Evolutionary conservation across 768 basidiomycete genomes (phyloP).

Genomic region (Agaricus blazei): DNA sequence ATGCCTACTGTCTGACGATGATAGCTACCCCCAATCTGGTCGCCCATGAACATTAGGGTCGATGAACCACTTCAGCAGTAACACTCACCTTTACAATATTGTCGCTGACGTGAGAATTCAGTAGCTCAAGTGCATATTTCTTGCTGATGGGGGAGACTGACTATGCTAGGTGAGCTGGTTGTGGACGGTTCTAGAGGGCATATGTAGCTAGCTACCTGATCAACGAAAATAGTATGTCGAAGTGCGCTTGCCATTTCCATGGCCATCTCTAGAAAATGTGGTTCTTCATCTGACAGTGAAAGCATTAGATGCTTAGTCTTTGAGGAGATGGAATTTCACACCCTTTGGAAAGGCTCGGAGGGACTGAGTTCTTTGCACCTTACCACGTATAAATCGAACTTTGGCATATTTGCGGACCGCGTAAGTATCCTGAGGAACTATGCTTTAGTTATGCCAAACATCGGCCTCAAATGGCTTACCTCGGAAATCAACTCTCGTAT

Average conservation of each 20-base stretch:
- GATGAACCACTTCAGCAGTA: not conserved
- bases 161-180: slow-evolving; percentile 8
- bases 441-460: not conserved
- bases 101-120: slow-evolving; percentile 86
- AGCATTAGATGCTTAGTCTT: not conserved
- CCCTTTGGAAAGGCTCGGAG: slow-evolving; percentile 68
- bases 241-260: slow-evolving; percentile 58
- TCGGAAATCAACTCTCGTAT: slow-evolving; percentile 69
- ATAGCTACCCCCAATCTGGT: slow-evolving; percentile 72
- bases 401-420: slow-evolving; percentile 67
- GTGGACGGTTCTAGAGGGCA: not conserved
- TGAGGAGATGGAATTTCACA: slow-evolving; percentile 16
- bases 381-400: slow-evolving; percentile 51
- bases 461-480: slow-evolving; percentile 28
- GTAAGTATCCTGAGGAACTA: slow-evolving; percentile 55
- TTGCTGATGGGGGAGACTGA: slow-evolving; percentile 50
- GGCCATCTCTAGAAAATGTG: slow-evolving; percentile 70
- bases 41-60: not conserved
- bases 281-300: slow-evolving; percentile 60
- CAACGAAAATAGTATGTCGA: slow-evolving; percentile 78
- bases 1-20: slow-evolving; percentile 93
- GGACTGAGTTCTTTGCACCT: slow-evolving; percentile 49
- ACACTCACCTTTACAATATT: slow-evolving; percentile 83
- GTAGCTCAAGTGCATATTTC: slow-evolving; percentile 60
- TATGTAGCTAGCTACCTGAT: slow-evolving; percentile 50